Evolutionary conservation across 257 asterid genomes (phyloP), one percentile per base, ranked within the genome.

Genomic region (Fraxinus excelsior): DNA sequence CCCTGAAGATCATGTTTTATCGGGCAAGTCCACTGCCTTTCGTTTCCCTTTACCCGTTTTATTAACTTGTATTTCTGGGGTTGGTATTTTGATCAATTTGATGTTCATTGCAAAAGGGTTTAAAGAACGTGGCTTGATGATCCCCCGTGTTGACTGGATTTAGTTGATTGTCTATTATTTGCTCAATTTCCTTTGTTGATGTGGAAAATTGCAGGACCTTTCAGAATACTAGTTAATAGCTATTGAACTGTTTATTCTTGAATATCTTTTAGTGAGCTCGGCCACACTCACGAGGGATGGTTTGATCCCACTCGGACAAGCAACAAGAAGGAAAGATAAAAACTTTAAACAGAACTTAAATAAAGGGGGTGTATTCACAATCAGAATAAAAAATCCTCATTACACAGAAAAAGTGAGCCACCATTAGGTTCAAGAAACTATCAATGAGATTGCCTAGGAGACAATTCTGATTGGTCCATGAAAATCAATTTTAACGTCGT

Each of bases 1-100:
- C 73, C 99, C 99, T 12, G 99, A 94, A 89, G 99, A 92, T 74
- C 97, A 92, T 79, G 87, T 91, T 74, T 81, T 94, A 75, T 79
- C 82, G 84, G 99, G 97, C 83, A 73, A 42, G 13, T 23, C 40
- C 58, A 2, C 38, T 32, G 7, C 26, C 14, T 42, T 18, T 51
- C 5, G 51, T 44, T 35, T 67, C 8, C 23, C 13, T 31, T 14
- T 21, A 67, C 12, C 65, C 25, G 23, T n/a, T 73, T 23, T 18
- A 49, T 10, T 49, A 26, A 16, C 23, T 62, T 58, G 14, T 6
- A 1, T 21, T 62, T 21, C 21, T 62, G 5, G 16, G 68, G 0
- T 26, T 26, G 68, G 18, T 25, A 62, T 62, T 26, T 25, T 26
- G 19, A 25, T 62, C 68, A 26, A 23, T 62, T 12, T 12, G 19